Conservation (phyloP, 139 green algal species). For the Gonium pectorale region DNA sequence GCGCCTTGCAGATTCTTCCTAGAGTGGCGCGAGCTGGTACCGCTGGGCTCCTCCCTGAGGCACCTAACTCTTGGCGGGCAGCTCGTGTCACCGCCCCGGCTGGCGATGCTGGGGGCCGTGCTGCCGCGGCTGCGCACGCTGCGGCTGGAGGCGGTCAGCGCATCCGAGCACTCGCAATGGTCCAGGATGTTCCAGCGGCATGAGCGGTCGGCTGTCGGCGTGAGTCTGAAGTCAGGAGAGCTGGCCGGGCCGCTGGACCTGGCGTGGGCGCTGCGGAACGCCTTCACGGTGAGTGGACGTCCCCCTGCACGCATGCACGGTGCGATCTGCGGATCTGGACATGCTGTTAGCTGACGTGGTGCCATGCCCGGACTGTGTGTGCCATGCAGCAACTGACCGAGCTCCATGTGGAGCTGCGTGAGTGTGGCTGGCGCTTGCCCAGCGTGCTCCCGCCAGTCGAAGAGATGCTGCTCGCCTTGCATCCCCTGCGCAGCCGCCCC, state of each 20-base stretch:
- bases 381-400: too few species aligned
- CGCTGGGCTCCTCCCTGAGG: background rate
- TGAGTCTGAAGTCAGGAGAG: background rate
- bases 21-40: too few species aligned
- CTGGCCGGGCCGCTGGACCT: background rate
- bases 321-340: too few species aligned
- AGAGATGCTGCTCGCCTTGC: too few species aligned
- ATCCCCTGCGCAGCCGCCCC: too few species aligned
- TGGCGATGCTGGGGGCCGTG: background rate
- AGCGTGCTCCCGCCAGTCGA: too few species aligned
- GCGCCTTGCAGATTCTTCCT: too few species aligned
- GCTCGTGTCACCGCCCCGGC: background rate
- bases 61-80: background rate
- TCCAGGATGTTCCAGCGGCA: background rate
- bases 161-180: background rate
- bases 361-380: too few species aligned
- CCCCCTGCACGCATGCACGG: too few species aligned
- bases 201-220: background rate
- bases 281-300: background rate
- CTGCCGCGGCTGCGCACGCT: background rate
- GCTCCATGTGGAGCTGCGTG: too few species aligned
- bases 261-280: background rate
- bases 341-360: too few species aligned
- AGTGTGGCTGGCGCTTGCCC: too few species aligned
- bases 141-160: background rate